A percentile compares a stretch with the other conserved stretches of the same genome.
phyloP scores from a whole-genome alignment of 805 yeast species.

The Metschnikowia santaceciliae region DNA sequence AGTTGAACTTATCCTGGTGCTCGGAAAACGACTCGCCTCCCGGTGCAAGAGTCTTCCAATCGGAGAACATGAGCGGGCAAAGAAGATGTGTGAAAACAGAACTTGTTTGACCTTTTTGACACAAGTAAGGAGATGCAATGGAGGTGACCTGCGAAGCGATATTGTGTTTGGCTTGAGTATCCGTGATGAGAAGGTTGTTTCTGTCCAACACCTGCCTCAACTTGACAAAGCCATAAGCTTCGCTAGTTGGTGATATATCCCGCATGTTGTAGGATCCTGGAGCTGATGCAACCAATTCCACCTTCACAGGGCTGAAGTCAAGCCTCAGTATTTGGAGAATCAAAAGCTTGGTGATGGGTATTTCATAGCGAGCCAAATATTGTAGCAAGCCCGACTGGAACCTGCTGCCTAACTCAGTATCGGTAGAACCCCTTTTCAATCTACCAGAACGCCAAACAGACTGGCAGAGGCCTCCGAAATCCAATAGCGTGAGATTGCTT shows the following conservation, averaged over 20 bases:
- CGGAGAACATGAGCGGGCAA: conserved; percentile 40
- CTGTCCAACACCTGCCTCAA: conserved; percentile 38
- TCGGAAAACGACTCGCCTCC: conserved; percentile 20
- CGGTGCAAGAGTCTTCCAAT: conserved; percentile 24
- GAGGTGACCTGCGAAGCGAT: conserved; percentile 46
- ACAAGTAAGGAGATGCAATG: conserved; percentile 43
- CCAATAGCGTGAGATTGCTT: conserved; percentile 52
- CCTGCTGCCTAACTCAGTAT: conserved; percentile 1
- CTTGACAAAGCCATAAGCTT: conserved; percentile 46
- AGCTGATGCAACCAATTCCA: conserved; percentile 52
- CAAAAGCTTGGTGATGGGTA: conserved; percentile 23
- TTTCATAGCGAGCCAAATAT: conserved; percentile 45
- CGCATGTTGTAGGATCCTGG: conserved; percentile 38
- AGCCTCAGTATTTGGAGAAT: conserved; percentile 26
- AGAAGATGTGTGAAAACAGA: conserved; percentile 48
- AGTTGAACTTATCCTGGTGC: conserved; percentile 24
- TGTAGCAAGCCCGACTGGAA: conserved; percentile 45
- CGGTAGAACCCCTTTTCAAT: conserved; percentile 16
- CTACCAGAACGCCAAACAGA: conserved; percentile 62
- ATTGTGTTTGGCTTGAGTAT: conserved; percentile 19
- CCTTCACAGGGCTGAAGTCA: conserved; percentile 47
- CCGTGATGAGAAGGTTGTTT: conserved; percentile 26
- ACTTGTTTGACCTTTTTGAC: conserved; percentile 21
- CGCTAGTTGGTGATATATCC: conserved; percentile 14
- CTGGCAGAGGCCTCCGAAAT: conserved; percentile 57